Base-by-base conservation (phyloP, 2,329 filamentous ascomycete genomes). In the Acephala macrosclerotiorum region DNA sequence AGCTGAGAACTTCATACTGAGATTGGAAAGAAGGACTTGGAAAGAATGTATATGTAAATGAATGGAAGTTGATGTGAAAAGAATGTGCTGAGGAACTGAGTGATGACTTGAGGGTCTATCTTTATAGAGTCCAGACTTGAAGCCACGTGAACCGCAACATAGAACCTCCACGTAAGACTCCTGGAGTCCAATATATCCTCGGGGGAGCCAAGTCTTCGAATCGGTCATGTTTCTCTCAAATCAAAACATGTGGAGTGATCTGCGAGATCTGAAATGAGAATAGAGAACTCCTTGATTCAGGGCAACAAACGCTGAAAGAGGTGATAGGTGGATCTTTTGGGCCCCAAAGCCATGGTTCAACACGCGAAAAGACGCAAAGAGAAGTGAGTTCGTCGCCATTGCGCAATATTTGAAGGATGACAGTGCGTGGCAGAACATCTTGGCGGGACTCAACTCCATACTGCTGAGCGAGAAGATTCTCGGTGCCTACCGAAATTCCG, bases 1-100 rank as follows among this genome's bases (percentile, higher is more conserved):
- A 26, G 20, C 57, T 25, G 57, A 59, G 57, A 59, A 59, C 57
- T 47, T 59, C 57, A 59, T 59, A 7, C 40, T 58, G 56, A 33
- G 9, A 40, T 45, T 45, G n/a, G 56, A 25, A 51, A 51, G 47
- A 51, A 29, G n/a, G 47, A 20, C 20, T 33, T 33, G 29, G 29
- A 16, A 40, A n/a, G 38, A 59, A 47, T 26, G 26, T 11, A 36
- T 45, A 45, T 42, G 22, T 16, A 45, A 47, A 59, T 25, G 57
- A 59, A 59, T 45, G 57, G n/a, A 38, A 45, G 22, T 59, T 59
- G 57, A 59, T 22, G 29, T 16, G 12, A 42, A 58, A 20, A 45
- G 57, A 47, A 47, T 18, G 40, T 59, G 25, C 20, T 45, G 57
- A 51, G 47, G 20, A 29, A 14, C 11, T 18, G 25, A 12, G 8